Base-by-base conservation (phyloP, 2,329 filamentous ascomycete species). In the Venturia pyrina region DNA sequence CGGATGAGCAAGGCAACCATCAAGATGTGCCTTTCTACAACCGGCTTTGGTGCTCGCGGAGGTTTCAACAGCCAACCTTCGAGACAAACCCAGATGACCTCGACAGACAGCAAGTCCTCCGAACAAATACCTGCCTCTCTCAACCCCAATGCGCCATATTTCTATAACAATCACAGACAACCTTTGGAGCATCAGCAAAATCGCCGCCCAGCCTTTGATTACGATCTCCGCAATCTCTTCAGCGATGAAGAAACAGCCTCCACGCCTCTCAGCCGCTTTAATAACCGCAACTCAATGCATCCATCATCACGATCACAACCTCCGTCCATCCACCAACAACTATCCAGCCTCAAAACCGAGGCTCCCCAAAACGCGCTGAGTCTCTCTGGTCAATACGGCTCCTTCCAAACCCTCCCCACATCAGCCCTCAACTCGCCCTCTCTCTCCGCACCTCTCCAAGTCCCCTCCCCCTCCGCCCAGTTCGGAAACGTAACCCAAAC, bases 1-100 rank as follows among this genome's bases (percentile, higher is more conserved):
- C 86, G 93, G 48, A 98, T 96, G 79, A 93, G 91, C 71, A 96
- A 95, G 78, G 93, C 93, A 11, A 98, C 93, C 0, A 89, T 98
- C 62, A 91, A 93, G 73, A 97, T 97, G 93, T 92, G 90, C 70
- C 88, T 93, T 74, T 90, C 89, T 1, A 93, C 89, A 0, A 93
- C 89, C 21, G 91, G 91, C 0, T 96, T 96, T 69, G 90, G 90
- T 19, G 71, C 76, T 37, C 74, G 75, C 64, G 73, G 44, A 65
- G 40, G 68, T 48, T 34, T 66, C 57, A 66, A 24, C 37, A 60
- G 37, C 40, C 50, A 34, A 19, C 50, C 48, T 57, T 44, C 40
- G n/a, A 59, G 24, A 17, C 48, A 37, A 10, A 37, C 64, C n/a
- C 65, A 41, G 7, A 21, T 66, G 28, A 59, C 15, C 43, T 63